Percentiles rank a stretch among this genome's conserved stretches.
Evolutionary conservation across 139 green algal species (phyloP).

Genomic region (Tetradesmus lagerheimii): DNA sequence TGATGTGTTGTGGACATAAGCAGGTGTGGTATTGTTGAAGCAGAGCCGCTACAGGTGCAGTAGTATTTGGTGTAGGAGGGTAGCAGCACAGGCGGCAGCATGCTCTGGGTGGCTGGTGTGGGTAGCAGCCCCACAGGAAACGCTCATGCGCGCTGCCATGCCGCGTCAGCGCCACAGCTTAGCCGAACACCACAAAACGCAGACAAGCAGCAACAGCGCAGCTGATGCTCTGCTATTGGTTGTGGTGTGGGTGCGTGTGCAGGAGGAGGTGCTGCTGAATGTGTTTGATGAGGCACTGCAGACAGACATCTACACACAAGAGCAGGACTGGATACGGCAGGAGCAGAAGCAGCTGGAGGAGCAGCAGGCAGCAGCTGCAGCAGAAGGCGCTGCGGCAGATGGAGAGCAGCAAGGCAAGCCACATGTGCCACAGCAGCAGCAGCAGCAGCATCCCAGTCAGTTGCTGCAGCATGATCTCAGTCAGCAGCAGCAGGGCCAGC

Average conservation of each 20-base stretch:
- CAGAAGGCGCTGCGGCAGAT: background rate
- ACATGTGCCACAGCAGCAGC: background rate
- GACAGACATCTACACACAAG: conserved; percentile 2
- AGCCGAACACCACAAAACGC: too few relatives aligned
- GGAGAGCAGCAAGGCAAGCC: background rate
- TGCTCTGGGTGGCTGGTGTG: too few relatives aligned
- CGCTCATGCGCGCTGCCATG: too few relatives aligned
- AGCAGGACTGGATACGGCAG: background rate
- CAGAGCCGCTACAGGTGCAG: too few relatives aligned
- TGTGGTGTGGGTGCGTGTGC: background rate
- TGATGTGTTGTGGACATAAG: too few relatives aligned
- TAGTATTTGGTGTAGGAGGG: too few relatives aligned
- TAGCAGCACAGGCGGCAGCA: too few relatives aligned
- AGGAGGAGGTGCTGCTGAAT: conserved; percentile 26
- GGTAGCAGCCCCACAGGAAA: too few relatives aligned
- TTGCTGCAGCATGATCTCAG: background rate
- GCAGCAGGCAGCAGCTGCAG: conserved; percentile 11
- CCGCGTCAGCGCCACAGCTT: too few relatives aligned
- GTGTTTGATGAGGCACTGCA: conserved; percentile 37
- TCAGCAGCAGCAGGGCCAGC: conserved; percentile 8
- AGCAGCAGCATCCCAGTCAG: conserved; percentile 27
- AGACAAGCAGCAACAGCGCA: background rate
- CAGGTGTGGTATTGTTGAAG: too few relatives aligned
- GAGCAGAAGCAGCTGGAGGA: conserved; percentile 22
- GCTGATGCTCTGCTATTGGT: background rate